phyloP scores from a whole-genome alignment of 805 yeast species.

The Tetrapisispora nanseiensis region DNA sequence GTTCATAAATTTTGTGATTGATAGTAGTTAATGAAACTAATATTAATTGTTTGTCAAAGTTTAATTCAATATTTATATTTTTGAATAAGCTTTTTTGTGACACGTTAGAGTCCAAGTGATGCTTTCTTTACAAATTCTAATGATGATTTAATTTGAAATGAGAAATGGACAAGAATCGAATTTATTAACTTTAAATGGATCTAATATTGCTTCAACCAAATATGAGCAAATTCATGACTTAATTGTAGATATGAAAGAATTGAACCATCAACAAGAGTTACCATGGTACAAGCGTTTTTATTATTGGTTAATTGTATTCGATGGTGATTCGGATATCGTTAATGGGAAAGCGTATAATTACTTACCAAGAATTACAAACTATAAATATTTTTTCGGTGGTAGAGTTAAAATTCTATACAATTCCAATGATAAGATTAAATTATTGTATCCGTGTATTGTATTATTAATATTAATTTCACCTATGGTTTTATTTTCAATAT shows the following conservation, averaged over 20 bases:
- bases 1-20: too few species aligned
- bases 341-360: slow-evolving; percentile 14
- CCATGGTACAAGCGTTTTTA: slow-evolving; percentile 3
- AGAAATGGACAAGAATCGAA: background rate
- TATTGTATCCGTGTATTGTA: slow-evolving; percentile 20
- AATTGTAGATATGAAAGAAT: too few species aligned
- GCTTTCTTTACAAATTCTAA: background rate
- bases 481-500: slow-evolving; percentile 44
- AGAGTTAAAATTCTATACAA: slow-evolving; percentile 40
- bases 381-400: slow-evolving; percentile 57
- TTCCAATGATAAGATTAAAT: slow-evolving; percentile 31
- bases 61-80: background rate
- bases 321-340: slow-evolving; percentile 13
- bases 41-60: too few species aligned
- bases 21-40: too few species aligned
- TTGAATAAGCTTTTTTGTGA: too few species aligned
- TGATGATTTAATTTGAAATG: background rate
- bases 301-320: slow-evolving; percentile 18
- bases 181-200: background rate
- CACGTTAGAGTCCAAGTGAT: background rate
- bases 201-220: background rate
- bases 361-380: slow-evolving; percentile 26
- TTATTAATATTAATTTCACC: slow-evolving; percentile 33
- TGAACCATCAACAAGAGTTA: background rate
- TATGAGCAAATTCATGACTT: too few species aligned